Percentiles rank a stretch among this genome's conserved stretches.
phyloP scores from a whole-genome alignment of 2,329 filamentous ascomycete genomes.

The Penicillium sp. region DNA sequence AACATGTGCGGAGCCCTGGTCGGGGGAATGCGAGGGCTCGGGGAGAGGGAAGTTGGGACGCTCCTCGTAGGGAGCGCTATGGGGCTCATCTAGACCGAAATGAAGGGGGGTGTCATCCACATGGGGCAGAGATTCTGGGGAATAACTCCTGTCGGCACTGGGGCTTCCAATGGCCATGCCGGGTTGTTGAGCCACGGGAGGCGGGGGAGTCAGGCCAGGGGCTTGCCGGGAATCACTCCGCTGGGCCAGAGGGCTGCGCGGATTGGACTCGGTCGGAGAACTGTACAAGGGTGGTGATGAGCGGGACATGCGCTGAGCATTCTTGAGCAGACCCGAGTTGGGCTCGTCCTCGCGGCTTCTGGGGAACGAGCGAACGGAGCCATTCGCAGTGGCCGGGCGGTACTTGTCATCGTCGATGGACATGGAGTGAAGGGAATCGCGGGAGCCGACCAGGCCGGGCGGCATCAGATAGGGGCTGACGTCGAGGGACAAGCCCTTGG shows the following conservation, averaged over 20 bases:
- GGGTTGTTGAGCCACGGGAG: conserved; percentile 16
- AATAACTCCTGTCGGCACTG: conserved; percentile 6
- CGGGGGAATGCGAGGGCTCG: conserved; percentile 15
- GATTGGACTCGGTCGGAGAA: conserved; percentile 17
- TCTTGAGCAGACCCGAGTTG: conserved; percentile 56
- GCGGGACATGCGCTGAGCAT: conserved; percentile 61
- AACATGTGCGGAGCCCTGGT: conserved; percentile 20
- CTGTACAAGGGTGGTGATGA: conserved; percentile 47
- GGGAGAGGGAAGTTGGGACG: conserved; percentile 25
- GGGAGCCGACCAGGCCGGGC: conserved; percentile 73
- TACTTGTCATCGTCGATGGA: conserved; percentile 86
- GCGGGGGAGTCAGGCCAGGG: conserved; percentile 7
- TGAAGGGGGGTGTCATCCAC: conserved; percentile 17
- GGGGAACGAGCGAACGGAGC: conserved; percentile 41
- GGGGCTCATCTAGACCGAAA: conserved; percentile 15
- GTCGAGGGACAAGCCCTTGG: conserved; percentile 60
- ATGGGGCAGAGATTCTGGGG: conserved; percentile 17
- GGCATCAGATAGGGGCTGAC: conserved; percentile 93
- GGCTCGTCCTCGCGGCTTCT: conserved; percentile 49
- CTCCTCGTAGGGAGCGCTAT: conserved; percentile 12
- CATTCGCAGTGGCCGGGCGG: conserved; percentile 56
- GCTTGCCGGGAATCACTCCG: conserved; percentile 15
- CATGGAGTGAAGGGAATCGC: conserved; percentile 83
- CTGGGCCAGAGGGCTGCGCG: conserved; percentile 5
- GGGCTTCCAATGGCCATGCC: conserved; percentile 17